Evolutionary conservation across 192 early-diverging fungal species (phyloP).

Genomic region (Kappamyces sp.): DNA sequence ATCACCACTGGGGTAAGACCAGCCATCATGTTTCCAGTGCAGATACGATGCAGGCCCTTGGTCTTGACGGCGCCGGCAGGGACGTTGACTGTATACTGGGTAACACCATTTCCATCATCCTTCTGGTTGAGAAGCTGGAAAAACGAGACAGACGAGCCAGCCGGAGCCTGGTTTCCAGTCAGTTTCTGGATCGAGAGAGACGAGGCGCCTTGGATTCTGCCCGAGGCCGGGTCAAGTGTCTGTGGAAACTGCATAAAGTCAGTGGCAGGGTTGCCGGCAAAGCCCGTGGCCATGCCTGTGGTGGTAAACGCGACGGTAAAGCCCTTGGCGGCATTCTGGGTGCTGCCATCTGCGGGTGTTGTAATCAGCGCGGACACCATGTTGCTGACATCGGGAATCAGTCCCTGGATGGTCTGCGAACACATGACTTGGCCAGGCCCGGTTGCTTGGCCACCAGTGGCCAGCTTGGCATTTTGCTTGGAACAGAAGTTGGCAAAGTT

Average conservation of each 20-base stretch:
- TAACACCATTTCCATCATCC: conserved; percentile 17
- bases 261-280: conserved; percentile 27
- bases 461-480: neutral
- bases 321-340: conserved; percentile 22
- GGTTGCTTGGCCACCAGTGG: neutral
- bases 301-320: conserved; percentile 20
- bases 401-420: neutral
- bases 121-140: conserved; percentile 26
- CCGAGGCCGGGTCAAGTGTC: conserved; percentile 29
- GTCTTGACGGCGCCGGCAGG: conserved; percentile 28
- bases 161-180: conserved; percentile 16
- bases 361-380: conserved; percentile 34
- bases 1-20: conserved; percentile 33
- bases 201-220: conserved; percentile 34
- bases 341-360: conserved; percentile 24
- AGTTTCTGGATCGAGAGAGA: conserved; percentile 34
- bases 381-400: conserved; percentile 25
- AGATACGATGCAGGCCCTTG: conserved; percentile 24
- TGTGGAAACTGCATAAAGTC: conserved; percentile 31
- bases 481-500: no score
- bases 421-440: conserved; percentile 4
- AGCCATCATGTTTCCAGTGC: conserved; percentile 24
- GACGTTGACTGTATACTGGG: conserved; percentile 22
- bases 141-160: conserved; percentile 14
- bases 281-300: conserved; percentile 33